These are phyloP conservation scores for Lactarius psammicola DNA, from an alignment of 768 basidiomycete species.

Conservation along the genomic window DNA sequence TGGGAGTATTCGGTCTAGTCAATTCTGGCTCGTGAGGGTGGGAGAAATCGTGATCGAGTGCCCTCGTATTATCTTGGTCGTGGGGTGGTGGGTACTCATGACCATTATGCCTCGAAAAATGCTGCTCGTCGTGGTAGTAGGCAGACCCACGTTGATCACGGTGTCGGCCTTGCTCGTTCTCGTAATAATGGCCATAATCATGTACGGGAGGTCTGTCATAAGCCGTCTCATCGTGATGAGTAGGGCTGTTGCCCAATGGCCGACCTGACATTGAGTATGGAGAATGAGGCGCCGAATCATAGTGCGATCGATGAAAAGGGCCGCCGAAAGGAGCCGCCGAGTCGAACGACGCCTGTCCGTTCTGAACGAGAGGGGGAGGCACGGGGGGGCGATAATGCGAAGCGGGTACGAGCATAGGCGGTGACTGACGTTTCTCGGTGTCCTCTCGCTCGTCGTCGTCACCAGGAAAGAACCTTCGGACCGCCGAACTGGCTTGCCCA, in stretches of 20 bases:
- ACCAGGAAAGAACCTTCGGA: slow-evolving; percentile 80
- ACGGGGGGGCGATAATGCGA: slow-evolving; percentile 24
- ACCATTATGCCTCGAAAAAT: slow-evolving; percentile 22
- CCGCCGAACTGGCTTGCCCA: slow-evolving; percentile 48
- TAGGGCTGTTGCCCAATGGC: slow-evolving; percentile 21
- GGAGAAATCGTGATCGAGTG: slow-evolving; percentile 17
- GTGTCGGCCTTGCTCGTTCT: slow-evolving; percentile 23
- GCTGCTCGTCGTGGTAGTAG: slow-evolving; percentile 21
- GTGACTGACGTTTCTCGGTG: slow-evolving; percentile 19
- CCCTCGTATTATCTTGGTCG: slow-evolving; percentile 15
- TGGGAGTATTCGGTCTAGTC: slow-evolving; percentile 26
- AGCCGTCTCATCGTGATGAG: slow-evolving; percentile 16
- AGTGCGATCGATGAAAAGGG: slow-evolving; percentile 22
- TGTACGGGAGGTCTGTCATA: slow-evolving; percentile 12
- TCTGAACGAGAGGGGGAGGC: slow-evolving; percentile 23
- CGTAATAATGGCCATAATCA: slow-evolving; percentile 20
- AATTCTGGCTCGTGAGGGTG: slow-evolving; percentile 15
- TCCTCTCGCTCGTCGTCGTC: slow-evolving; percentile 62
- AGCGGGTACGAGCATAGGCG: slow-evolving; percentile 20
- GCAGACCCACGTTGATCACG: slow-evolving; percentile 13
- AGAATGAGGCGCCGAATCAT: slow-evolving; percentile 22
- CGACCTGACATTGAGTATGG: slow-evolving; percentile 15
- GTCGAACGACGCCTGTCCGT: slow-evolving; percentile 15
- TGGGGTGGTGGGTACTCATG: slow-evolving; percentile 22
- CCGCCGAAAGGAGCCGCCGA: slow-evolving; percentile 12